These are phyloP conservation scores for Euphorbia celastroides DNA, from an alignment of 441 rosid genomes.

Conservation along the genomic window DNA sequence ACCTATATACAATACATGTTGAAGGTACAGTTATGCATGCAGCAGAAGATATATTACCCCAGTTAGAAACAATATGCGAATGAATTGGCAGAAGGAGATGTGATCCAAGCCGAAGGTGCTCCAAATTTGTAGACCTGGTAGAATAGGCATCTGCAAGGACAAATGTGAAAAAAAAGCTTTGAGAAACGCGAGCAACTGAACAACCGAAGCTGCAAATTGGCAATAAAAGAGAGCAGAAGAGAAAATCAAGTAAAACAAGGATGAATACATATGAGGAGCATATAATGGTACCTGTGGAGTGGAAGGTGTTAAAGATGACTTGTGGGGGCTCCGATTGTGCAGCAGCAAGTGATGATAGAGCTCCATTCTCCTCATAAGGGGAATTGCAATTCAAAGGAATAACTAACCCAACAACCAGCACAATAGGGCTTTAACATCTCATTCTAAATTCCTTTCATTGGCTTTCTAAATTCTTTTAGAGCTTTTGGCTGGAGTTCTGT, in stretches of 20 bases:
- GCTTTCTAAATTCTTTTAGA: no score
- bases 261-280: conserved; percentile 7
- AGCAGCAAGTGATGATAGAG: no score
- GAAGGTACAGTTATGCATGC: conserved; percentile 4
- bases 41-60: conserved; percentile 48
- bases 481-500: no score
- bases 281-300: conserved; percentile 66
- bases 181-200: conserved; percentile 21
- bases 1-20: conserved; percentile 4
- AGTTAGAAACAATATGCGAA: conserved; percentile 77
- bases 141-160: conserved; percentile 77
- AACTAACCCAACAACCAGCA: no score
- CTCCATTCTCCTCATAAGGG: no score
- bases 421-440: no score
- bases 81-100: conserved; percentile 74
- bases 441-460: no score
- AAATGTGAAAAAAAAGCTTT: conserved; percentile 30
- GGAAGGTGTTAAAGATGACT: no score
- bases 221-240: conserved; percentile 9
- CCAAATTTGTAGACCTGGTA: conserved; percentile 89
- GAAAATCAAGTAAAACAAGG: conserved; percentile 7
- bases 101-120: conserved; percentile 73
- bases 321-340: no score
- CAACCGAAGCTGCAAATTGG: background rate
- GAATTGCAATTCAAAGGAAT: no score